phyloP scores from a whole-genome alignment of 768 basidiomycete species.

The Mycena haematopus region DNA sequence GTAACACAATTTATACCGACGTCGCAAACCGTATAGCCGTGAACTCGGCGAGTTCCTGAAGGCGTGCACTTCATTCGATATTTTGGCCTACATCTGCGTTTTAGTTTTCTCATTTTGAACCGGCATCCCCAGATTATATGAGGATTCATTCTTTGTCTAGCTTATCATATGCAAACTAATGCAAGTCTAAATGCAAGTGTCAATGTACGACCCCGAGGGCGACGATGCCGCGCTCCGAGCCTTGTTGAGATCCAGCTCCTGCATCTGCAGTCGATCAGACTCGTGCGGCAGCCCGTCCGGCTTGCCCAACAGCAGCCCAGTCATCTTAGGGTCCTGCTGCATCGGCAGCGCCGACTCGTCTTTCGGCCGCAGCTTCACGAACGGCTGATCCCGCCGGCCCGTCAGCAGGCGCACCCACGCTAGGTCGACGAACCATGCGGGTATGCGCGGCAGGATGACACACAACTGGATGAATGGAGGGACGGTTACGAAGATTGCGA shows the following conservation, averaged over 20 bases:
- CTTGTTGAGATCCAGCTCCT: background rate
- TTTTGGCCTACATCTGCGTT: too few species aligned
- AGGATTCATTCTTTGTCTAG: too few species aligned
- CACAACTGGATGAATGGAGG: conserved; percentile 26
- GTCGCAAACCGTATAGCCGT: too few species aligned
- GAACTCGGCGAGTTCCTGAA: too few species aligned
- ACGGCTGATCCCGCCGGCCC: conserved; percentile 12
- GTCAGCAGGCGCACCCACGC: conserved; percentile 26
- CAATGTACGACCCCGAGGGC: background rate
- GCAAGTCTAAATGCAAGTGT: too few species aligned
- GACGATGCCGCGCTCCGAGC: background rate
- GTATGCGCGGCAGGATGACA: conserved; percentile 20
- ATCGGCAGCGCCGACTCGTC: conserved; percentile 16
- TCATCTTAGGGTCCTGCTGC: background rate
- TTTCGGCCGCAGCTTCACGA: background rate
- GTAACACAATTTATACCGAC: too few species aligned
- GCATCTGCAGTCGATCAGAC: background rate
- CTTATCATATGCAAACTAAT: too few species aligned
- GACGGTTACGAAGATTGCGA: conserved; percentile 30
- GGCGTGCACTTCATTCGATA: too few species aligned
- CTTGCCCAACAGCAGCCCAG: background rate
- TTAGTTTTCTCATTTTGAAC: too few species aligned
- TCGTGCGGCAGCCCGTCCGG: background rate
- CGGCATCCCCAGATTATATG: too few species aligned
- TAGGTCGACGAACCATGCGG: conserved; percentile 26